Percentiles rank a stretch among this genome's conserved stretches.
These are phyloP conservation scores for Pichia manshurica DNA, from an alignment of 805 yeast genomes.

Conservation along the genomic window DNA sequence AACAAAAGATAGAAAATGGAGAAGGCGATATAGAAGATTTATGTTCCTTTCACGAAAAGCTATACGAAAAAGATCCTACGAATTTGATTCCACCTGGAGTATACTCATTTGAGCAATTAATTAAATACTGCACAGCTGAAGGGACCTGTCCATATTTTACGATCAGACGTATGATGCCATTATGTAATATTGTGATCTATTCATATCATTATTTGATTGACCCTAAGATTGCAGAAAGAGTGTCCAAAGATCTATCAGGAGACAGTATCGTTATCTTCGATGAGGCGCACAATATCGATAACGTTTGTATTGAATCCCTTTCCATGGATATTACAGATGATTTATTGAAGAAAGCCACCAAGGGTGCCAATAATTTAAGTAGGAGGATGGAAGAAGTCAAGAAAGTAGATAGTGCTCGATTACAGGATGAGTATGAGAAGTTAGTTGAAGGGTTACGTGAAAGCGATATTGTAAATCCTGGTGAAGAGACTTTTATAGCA, in stretches of 20 bases:
- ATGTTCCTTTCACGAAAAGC: conserved; percentile 88
- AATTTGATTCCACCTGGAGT: conserved; percentile 89
- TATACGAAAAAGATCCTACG: conserved; percentile 81
- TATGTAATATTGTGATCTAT: conserved; percentile 89
- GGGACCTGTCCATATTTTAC: conserved; percentile 95
- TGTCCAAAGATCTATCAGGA: conserved; percentile 83
- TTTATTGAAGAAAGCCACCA: conserved; percentile 74
- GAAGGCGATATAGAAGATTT: conserved; percentile 51
- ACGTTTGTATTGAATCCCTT: conserved; percentile 94
- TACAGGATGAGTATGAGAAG: conserved; percentile 87
- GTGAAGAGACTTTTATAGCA: conserved; percentile 68
- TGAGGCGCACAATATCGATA: conserved; percentile 98
- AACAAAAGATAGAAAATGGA: conserved; percentile 55
- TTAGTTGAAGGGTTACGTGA: conserved; percentile 85
- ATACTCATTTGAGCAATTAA: conserved; percentile 82
- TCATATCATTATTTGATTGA: conserved; percentile 94
- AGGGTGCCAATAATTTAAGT: conserved; percentile 78
- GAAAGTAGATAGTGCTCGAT: conserved; percentile 69
- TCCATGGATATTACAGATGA: conserved; percentile 92
- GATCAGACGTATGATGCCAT: conserved; percentile 94
- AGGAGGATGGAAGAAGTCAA: conserved; percentile 82
- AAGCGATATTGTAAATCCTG: conserved; percentile 56
- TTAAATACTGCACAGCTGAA: conserved; percentile 67
- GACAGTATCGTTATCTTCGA: conserved; percentile 94
- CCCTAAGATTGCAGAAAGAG: conserved; percentile 95